Conservation (phyloP, 148 eudicot species). For the Vaccinium darrowii region DNA sequence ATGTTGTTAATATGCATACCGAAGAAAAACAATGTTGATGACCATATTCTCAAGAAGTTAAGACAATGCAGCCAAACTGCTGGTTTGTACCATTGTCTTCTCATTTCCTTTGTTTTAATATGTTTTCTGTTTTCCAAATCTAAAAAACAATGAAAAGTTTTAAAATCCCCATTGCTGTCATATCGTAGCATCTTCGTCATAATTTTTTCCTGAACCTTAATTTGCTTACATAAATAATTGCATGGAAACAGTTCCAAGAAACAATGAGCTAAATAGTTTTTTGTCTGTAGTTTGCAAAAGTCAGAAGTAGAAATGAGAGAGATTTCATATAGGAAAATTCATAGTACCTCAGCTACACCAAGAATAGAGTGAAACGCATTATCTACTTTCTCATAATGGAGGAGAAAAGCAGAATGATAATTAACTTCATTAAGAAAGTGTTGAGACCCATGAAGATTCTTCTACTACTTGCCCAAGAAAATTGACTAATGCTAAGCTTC, state of each 20-base stretch:
- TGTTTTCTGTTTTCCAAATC: background rate
- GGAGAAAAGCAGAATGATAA: background rate
- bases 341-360: background rate
- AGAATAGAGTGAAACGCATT: background rate
- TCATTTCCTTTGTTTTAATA: background rate
- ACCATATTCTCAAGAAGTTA: background rate
- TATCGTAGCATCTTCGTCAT: background rate
- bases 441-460: background rate
- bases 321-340: background rate
- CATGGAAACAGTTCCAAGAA: background rate
- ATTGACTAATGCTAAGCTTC: background rate
- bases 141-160: background rate
- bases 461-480: background rate
- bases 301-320: background rate
- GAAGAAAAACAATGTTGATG: slow-evolving; percentile 2
- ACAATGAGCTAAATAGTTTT: background rate
- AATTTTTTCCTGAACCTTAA: background rate
- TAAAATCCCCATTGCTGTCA: background rate
- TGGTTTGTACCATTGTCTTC: background rate
- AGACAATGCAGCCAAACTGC: background rate
- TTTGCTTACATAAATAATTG: background rate
- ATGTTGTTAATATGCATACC: background rate
- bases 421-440: background rate
- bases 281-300: background rate
- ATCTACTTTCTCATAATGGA: background rate